Evolutionary conservation across 169 alveolate species (phyloP).

Genomic region (Eimeria brunetti): DNA sequence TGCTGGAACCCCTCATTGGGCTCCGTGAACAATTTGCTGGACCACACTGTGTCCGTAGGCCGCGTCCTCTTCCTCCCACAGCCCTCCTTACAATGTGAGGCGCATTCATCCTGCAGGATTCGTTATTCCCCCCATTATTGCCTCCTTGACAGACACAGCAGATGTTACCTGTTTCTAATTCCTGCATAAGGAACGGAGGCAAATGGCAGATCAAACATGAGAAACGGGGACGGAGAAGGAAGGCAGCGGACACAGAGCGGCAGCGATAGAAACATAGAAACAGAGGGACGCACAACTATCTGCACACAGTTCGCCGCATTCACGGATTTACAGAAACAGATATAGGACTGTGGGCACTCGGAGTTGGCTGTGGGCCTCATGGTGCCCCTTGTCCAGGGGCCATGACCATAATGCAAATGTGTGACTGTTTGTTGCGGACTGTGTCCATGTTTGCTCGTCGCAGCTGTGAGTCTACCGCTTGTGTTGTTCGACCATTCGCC

Average conservation of each 20-base stretch:
- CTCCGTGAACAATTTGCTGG: slow-evolving; percentile 28
- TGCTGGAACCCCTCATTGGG: slow-evolving; percentile 61
- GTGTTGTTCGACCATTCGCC: neutral
- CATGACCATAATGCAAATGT: neutral
- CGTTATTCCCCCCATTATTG: neutral
- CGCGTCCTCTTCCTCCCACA: slow-evolving; percentile 16
- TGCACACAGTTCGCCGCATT: neutral
- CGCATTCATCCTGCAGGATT: neutral
- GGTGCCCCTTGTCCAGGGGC: neutral
- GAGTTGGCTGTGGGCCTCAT: neutral
- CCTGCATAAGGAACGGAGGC: neutral
- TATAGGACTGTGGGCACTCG: neutral
- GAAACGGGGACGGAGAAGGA: neutral
- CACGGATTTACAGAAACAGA: neutral
- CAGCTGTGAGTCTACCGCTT: neutral
- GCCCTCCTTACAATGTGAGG: slow-evolving; percentile 31
- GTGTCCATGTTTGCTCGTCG: neutral
- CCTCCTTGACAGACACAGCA: neutral
- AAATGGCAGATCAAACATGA: neutral
- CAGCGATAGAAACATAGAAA: neutral
- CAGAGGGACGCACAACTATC: neutral
- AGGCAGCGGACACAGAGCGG: neutral
- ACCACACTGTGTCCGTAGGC: slow-evolving; percentile 57
- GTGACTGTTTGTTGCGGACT: neutral
- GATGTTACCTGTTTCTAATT: neutral